Percentiles rank a stretch among this genome's conserved stretches.
These are phyloP conservation scores for Dittrichia graveolens DNA, from an alignment of 129 eudicot species.

Conservation along the genomic window DNA sequence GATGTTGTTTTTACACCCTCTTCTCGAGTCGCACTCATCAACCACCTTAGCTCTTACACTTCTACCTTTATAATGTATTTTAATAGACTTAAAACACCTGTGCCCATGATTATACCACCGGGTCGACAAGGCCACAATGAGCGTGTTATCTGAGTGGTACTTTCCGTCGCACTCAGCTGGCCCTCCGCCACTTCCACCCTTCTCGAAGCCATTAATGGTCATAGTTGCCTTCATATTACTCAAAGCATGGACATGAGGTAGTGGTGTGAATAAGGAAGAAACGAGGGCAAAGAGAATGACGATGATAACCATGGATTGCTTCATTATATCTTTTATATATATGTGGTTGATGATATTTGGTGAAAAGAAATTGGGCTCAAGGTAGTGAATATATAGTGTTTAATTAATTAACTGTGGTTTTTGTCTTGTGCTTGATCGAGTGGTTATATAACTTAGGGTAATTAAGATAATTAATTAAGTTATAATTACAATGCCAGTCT, in stretches of 20 bases:
- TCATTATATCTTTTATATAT: constrained; percentile 13
- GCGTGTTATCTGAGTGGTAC: constrained; percentile 38
- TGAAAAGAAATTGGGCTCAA: neutral
- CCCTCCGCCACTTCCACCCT: constrained; percentile 50
- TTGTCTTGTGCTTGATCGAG: constrained; percentile 22
- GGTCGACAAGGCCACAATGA: constrained; percentile 52
- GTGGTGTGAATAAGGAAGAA: neutral
- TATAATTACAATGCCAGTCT: constrained; percentile 17
- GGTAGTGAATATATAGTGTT: constrained; percentile 10
- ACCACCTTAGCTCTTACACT: constrained; percentile 55
- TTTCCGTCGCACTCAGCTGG: constrained; percentile 47
- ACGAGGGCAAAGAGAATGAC: constrained; percentile 6
- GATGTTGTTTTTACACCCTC: constrained; percentile 45
- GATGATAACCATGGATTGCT: neutral
- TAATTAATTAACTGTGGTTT: neutral
- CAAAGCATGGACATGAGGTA: neutral
- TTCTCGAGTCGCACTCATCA: constrained; percentile 51
- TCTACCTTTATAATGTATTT: constrained; percentile 35
- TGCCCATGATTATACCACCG: constrained; percentile 41
- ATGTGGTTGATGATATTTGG: constrained; percentile 5
- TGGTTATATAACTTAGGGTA: neutral
- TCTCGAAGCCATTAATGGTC: constrained; percentile 44
- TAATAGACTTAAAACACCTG: constrained; percentile 39
- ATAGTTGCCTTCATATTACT: constrained; percentile 29
- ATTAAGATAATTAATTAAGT: neutral